phyloP scores from a whole-genome alignment of 805 yeast genomes.

The Alloascoidea africana region DNA sequence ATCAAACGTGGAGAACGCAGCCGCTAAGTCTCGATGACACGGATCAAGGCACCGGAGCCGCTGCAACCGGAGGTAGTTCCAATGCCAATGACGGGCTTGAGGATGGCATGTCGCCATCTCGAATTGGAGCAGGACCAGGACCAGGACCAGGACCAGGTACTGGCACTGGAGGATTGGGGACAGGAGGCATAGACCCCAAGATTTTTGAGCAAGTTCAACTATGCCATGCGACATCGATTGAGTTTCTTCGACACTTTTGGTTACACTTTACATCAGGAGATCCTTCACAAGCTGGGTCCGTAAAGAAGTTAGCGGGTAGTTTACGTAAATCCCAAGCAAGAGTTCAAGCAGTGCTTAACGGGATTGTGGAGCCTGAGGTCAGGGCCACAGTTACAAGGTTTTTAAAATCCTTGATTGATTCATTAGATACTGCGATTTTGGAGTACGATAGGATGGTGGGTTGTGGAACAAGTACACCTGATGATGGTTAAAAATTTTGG shows the following conservation, averaged over 20 bases:
- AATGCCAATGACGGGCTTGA: too few relatives aligned
- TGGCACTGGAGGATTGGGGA: too few relatives aligned
- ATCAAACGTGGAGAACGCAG: not conserved
- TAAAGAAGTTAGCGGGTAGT: constrained; percentile 33
- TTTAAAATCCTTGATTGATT: constrained; percentile 27
- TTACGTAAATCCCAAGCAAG: constrained; percentile 31
- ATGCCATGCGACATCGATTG: constrained; percentile 59
- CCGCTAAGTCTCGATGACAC: not conserved
- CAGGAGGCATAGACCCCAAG: constrained; percentile 15
- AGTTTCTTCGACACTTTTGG: constrained; percentile 69
- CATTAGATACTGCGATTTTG: constrained; percentile 30
- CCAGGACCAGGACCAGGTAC: too few relatives aligned
- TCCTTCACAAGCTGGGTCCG: constrained; percentile 24
- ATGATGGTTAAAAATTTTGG: too few relatives aligned
- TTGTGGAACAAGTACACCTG: too few relatives aligned
- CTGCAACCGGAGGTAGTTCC: not conserved
- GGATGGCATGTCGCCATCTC: too few relatives aligned
- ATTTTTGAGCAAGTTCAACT: constrained; percentile 36
- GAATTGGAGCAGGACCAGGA: not conserved
- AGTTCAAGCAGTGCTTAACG: constrained; percentile 19
- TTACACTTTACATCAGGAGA: constrained; percentile 36
- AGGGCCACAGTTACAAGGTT: constrained; percentile 8
- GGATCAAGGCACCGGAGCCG: not conserved
- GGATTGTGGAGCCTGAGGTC: constrained; percentile 9
- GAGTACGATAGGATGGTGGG: too few relatives aligned